Evolutionary conservation across 805 yeast genomes (phyloP).

Genomic region (Ogataea ganodermae): DNA sequence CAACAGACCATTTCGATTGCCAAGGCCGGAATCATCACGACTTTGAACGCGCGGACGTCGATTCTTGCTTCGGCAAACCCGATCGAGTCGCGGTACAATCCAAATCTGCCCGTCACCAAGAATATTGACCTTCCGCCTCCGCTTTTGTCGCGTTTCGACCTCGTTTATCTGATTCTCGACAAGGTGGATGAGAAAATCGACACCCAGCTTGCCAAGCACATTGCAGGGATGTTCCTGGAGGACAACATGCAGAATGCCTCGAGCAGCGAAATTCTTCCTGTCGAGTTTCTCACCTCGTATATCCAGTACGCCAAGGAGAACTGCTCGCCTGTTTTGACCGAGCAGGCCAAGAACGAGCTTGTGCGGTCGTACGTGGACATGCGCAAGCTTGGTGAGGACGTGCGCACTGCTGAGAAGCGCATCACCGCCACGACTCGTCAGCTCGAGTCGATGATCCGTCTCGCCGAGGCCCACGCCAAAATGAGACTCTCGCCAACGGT

Average conservation of each 20-base stretch:
- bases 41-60: conserved; percentile 94
- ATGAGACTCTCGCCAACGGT: conserved; percentile 80
- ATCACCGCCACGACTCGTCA: conserved; percentile 98
- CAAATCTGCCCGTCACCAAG: conserved; percentile 90
- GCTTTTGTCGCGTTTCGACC: conserved; percentile 87
- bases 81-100: conserved; percentile 91
- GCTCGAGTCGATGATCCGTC: conserved; percentile 91
- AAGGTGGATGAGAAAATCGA: conserved; percentile 86
- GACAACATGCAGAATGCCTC: conserved; percentile 79
- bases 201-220: conserved; percentile 83
- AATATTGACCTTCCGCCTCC: conserved; percentile 98
- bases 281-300: conserved; percentile 83
- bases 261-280: conserved; percentile 69
- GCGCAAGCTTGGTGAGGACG: conserved; percentile 93
- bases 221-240: conserved; percentile 89
- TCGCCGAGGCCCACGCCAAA: conserved; percentile 96
- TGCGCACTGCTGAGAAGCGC: conserved; percentile 80
- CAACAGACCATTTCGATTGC: conserved; percentile 98
- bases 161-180: conserved; percentile 89
- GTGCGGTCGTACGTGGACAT: conserved; percentile 88
- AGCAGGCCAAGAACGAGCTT: conserved; percentile 78
- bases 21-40: conserved; percentile 97
- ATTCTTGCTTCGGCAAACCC: conserved; percentile 97
- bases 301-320: conserved; percentile 94
- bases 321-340: conserved; percentile 75